Base-by-base conservation (phyloP, 176 grass and related monocot genomes). In the Echinochloa phyllopogon region DNA sequence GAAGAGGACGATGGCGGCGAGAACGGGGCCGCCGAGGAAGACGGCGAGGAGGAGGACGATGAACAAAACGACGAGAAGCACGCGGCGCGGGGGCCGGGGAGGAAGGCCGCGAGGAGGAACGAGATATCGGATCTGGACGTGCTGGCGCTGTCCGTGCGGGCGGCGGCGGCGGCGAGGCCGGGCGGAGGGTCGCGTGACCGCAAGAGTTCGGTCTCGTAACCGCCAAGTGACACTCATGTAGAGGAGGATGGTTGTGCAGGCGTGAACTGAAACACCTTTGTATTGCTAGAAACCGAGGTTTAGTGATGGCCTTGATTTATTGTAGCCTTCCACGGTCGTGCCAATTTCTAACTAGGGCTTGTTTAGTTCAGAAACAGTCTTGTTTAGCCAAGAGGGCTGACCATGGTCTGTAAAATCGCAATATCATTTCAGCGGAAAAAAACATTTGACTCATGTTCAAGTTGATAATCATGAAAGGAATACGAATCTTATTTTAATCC, bases 101-200 rank as follows among this genome's bases (percentile, higher is more conserved):
- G 15, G 43, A 87, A 75, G 41, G 17, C 57, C 41, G 9, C 65
- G 3, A 87, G 33, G 84, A 83, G 75, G 74, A 74, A 55, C 17
- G 84, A 90, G 59, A 33, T 58, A 50, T 83, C 80, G 50, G 89
- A 87, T 74, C 79, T 87, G 59, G 75, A 74, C 5, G 84, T 87
- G 80, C 84, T 90, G 50, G 67, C 89, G 67, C 84, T 90, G 67
- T 90, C 79, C 29, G 84, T 87, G 74, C 84, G 89, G 59, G 84
- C 89, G 41, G 89, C 89, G 14, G 88, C 88, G 41, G 89, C 89
- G 59, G 89, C 89, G 33, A 90, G 89, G 68, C 59, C 84, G 23
- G 79, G 69, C 16, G 80, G 80, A 25, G 59, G 17, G 9, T 79
- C 88, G 16, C 84, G 74, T 59, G 84, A 86, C 69, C 51, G 76